Evolutionary conservation across 768 basidiomycete species (phyloP), one percentile per base, ranked within the genome.

Genomic region (Royoungia palumana): DNA sequence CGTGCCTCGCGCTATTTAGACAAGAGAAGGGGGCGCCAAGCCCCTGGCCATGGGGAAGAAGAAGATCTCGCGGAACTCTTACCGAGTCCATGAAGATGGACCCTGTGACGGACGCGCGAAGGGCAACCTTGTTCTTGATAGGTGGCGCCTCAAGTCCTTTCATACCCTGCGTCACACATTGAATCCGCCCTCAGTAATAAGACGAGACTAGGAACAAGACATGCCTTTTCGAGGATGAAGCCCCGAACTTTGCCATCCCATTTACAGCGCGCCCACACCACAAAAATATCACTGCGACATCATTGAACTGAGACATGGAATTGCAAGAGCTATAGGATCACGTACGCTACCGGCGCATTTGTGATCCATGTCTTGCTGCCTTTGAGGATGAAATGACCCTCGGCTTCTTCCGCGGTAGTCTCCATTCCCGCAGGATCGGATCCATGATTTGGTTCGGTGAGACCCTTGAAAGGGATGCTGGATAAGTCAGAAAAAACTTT

Each of bases 341-440:
- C 85, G 69, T 62, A 90, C 84, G 94, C 92, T 46, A 89, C 82
- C 9, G 94, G 93, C 1, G 94, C 82, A 62, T 96, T 96, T 13
- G 92, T 82, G 62, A 98, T 98, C 95, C 95, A 98, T 0, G 93
- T 98, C 75, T 98, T 98, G 68, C 88, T 88, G 44, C 95, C 95
- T 54, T 83, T 88, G 44, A 98, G 63, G 21, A 89, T 69, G 68
- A 85, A 97, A 5, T 92, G 93, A 12, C 92, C 91, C 46, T 87
- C 86, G 0, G 76, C 75, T 66, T 96, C 91, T 53, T 81, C 82
- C 11, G 93, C 95, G 22, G 79, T 85, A 1, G 95, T 96, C 61
- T 94, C 90, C 95, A 98, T 97, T n/a, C 86, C 83, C n/a, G 85
- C 86, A 14, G 94, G 94, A 60, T 98, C 95, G 2, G 94, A 97